A percentile compares a stretch with the other conserved stretches of the same genome.
phyloP scores from a whole-genome alignment of 768 basidiomycete species.

The Boletus coccyginus region DNA sequence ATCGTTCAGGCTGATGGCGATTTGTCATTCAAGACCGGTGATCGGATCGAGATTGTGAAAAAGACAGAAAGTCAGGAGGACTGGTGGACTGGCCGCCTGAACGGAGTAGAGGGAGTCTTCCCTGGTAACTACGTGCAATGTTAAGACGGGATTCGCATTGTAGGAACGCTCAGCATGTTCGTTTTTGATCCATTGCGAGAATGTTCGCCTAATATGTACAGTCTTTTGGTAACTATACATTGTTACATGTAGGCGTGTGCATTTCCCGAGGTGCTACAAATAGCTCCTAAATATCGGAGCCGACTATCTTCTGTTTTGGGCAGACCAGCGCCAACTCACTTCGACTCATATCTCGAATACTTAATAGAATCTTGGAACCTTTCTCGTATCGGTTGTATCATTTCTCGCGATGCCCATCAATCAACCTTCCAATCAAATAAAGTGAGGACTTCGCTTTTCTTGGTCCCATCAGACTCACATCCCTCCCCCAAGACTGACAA shows the following conservation, averaged over 20 bases:
- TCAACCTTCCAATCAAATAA: constrained; percentile 89
- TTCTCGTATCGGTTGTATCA: background rate
- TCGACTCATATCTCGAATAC: background rate
- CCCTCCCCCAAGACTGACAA: constrained; percentile 70
- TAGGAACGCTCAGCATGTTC: background rate
- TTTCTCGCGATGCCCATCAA: constrained; percentile 48
- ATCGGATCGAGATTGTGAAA: constrained; percentile 87
- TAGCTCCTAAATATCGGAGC: constrained; percentile 16
- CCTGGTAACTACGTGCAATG: constrained; percentile 58
- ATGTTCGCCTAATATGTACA: background rate
- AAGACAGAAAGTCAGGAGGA: constrained; percentile 81
- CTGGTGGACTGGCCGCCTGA: constrained; percentile 94
- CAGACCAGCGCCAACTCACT: background rate
- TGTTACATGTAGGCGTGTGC: too few species aligned
- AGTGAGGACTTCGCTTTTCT: constrained; percentile 41
- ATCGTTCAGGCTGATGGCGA: constrained; percentile 80
- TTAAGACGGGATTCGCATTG: background rate
- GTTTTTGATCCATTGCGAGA: background rate
- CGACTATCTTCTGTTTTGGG: constrained; percentile 1
- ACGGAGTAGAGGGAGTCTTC: constrained; percentile 85
- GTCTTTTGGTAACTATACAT: too few species aligned
- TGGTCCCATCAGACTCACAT: background rate
- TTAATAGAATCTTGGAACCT: background rate
- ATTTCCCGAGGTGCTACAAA: background rate
- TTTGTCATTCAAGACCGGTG: constrained; percentile 84